These are phyloP conservation scores for Conticribra guillardii DNA, from an alignment of 108 stramenopile species.

Conservation along the genomic window DNA sequence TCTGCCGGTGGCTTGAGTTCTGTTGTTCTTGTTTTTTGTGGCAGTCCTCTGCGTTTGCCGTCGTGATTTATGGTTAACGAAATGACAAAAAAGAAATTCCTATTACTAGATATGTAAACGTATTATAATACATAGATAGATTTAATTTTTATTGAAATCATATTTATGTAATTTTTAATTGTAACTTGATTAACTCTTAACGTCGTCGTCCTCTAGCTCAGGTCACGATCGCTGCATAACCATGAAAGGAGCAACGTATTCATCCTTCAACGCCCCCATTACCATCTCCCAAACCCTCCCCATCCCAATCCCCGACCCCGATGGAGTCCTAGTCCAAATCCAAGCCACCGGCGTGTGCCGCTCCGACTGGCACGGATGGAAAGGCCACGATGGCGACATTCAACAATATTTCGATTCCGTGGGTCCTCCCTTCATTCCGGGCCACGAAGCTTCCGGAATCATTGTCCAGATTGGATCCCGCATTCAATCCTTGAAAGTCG, in stretches of 20 bases:
- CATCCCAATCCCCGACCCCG: slow-evolving; percentile 39
- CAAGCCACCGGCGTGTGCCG: slow-evolving; percentile 84
- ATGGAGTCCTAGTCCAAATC: slow-evolving; percentile 70
- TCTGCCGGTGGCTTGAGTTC: too few species aligned
- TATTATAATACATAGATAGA: too few species aligned
- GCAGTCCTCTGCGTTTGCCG: too few species aligned
- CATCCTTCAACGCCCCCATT: slow-evolving; percentile 63
- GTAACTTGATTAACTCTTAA: too few species aligned
- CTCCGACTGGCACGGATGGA: slow-evolving; percentile 85
- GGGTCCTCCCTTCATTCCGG: slow-evolving; percentile 78
- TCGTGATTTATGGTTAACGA: too few species aligned
- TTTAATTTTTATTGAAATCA: too few species aligned
- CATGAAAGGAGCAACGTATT: slow-evolving; percentile 80
- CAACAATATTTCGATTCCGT: slow-evolving; percentile 13
- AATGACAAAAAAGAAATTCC: too few species aligned
- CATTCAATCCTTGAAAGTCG: slow-evolving; percentile 34
- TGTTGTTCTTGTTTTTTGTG: too few species aligned
- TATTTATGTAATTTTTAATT: too few species aligned
- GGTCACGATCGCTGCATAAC: too few species aligned
- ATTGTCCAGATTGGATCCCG: slow-evolving; percentile 61
- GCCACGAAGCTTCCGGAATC: slow-evolving; percentile 80
- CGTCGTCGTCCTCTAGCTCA: too few species aligned
- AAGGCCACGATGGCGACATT: slow-evolving; percentile 80
- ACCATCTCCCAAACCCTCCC: slow-evolving; percentile 49
- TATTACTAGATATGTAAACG: too few species aligned